phyloP scores from a whole-genome alignment of 768 basidiomycete species.

The Boletales sp. region DNA sequence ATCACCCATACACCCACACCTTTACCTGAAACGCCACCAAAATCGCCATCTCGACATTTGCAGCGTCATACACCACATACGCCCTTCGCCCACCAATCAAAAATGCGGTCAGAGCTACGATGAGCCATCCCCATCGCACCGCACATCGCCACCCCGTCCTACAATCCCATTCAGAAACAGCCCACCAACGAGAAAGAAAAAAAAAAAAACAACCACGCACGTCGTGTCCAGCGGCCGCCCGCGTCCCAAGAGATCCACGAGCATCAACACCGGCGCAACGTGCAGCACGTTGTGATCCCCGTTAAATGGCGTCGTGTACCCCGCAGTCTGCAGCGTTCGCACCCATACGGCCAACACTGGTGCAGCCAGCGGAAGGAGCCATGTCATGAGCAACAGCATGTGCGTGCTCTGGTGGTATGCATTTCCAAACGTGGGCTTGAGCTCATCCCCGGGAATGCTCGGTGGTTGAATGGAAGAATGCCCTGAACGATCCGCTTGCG shows the following conservation, averaged over 20 bases:
- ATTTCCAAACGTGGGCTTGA: conserved; percentile 9
- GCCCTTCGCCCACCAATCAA: conserved; percentile 63
- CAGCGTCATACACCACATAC: conserved; percentile 63
- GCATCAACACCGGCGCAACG: conserved; percentile 58
- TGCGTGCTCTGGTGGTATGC: conserved; percentile 54
- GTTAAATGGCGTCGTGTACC: conserved; percentile 73
- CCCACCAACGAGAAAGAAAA: too few species aligned
- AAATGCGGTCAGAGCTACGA: conserved; percentile 53
- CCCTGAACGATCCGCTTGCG: neutral
- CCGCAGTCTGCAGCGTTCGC: conserved; percentile 77
- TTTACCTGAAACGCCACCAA: conserved; percentile 6
- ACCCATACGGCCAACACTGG: conserved; percentile 88
- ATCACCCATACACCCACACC: conserved; percentile 5
- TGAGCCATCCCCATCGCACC: conserved; percentile 51
- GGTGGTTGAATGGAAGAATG: neutral
- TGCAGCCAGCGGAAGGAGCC: conserved; percentile 72
- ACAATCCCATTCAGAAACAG: neutral
- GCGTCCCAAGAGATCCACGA: conserved; percentile 61
- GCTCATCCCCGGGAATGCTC: neutral
- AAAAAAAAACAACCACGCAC: conserved; percentile 26
- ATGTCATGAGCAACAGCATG: conserved; percentile 71
- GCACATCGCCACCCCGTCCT: conserved; percentile 19
- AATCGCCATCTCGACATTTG: conserved; percentile 35
- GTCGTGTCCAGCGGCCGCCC: conserved; percentile 41
- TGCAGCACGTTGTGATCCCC: conserved; percentile 74